Evolutionary conservation across 805 yeast species (phyloP).

Genomic region (Cyberlindnera suaveolens): DNA sequence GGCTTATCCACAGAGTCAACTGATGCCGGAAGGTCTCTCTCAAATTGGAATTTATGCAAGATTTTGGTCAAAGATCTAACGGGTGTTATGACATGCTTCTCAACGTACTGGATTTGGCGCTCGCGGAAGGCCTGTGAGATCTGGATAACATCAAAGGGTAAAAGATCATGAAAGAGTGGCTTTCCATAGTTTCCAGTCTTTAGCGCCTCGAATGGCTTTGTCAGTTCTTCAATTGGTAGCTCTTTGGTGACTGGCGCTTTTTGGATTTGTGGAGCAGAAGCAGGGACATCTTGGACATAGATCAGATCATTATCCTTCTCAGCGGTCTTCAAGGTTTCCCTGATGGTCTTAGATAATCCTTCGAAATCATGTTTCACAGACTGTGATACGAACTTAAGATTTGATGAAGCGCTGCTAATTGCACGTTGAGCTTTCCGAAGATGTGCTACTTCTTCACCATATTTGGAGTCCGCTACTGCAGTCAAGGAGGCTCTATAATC

Average conservation of each 20-base stretch:
- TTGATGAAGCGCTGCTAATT: slow-evolving; percentile 31
- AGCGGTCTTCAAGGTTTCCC: slow-evolving; percentile 42
- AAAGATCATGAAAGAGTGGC: slow-evolving; percentile 47
- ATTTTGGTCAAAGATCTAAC: slow-evolving; percentile 39
- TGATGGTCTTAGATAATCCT: slow-evolving; percentile 42
- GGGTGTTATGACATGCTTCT: slow-evolving; percentile 40
- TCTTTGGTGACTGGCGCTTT: slow-evolving; percentile 55
- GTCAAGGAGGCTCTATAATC: slow-evolving; percentile 53
- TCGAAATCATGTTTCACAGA: slow-evolving; percentile 45
- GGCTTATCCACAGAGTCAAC: slow-evolving; percentile 53
- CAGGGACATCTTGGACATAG: slow-evolving; percentile 63
- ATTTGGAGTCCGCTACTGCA: slow-evolving; percentile 41
- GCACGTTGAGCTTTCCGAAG: slow-evolving; percentile 37
- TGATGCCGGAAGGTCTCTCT: slow-evolving; percentile 51
- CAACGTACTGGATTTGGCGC: slow-evolving; percentile 49
- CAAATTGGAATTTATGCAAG: slow-evolving; percentile 38
- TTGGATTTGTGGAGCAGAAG: slow-evolving; percentile 34
- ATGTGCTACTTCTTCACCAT: slow-evolving; percentile 68
- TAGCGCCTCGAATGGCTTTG: slow-evolving; percentile 24
- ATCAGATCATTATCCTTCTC: slow-evolving; percentile 80
- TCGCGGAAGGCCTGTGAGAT: slow-evolving; percentile 64
- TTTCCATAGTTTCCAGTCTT: slow-evolving; percentile 18
- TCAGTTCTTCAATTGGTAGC: slow-evolving; percentile 31
- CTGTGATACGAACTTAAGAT: slow-evolving; percentile 35
- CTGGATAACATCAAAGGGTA: slow-evolving; percentile 64